A percentile compares a stretch with the other conserved stretches of the same genome.
These are phyloP conservation scores for Globisporangium polare DNA, from an alignment of 352 stramenopile species.

Conservation along the genomic window DNA sequence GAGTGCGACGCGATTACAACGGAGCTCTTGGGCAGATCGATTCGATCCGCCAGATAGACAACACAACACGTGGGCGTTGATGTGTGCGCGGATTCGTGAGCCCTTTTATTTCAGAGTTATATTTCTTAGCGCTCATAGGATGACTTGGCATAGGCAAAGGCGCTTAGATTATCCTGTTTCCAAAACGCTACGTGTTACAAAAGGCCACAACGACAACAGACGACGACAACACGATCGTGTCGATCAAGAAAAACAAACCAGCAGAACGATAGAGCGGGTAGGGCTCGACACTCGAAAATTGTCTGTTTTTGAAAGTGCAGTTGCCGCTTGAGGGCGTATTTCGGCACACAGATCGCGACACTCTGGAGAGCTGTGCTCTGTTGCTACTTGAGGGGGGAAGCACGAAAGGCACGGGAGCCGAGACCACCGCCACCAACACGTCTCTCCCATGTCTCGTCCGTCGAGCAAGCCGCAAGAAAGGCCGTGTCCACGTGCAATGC, in stretches of 20 bases:
- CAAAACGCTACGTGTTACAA: neutral
- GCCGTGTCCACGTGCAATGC: too few relatives aligned
- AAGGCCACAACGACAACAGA: neutral
- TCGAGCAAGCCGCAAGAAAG: neutral
- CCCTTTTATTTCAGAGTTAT: too few relatives aligned
- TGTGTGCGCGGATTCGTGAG: neutral
- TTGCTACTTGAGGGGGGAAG: neutral
- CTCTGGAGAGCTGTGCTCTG: neutral
- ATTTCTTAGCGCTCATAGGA: too few relatives aligned
- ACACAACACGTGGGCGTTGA: neutral
- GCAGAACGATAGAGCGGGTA: neutral
- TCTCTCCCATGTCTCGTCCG: neutral
- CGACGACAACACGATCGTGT: neutral
- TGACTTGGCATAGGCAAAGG: neutral
- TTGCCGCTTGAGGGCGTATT: neutral
- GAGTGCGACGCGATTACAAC: neutral
- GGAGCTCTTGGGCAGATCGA: neutral
- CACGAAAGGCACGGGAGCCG: neutral
- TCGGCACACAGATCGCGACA: neutral
- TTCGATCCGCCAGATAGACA: neutral
- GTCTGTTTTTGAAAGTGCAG: neutral
- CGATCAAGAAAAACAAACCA: constrained; percentile 4
- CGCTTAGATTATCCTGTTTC: neutral
- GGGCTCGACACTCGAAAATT: neutral
- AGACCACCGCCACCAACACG: neutral